A percentile compares a stretch with the other conserved stretches of the same genome.
These are phyloP conservation scores for Ascosphaera acerosa DNA, from an alignment of 2,329 filamentous ascomycete species.

Conservation along the genomic window DNA sequence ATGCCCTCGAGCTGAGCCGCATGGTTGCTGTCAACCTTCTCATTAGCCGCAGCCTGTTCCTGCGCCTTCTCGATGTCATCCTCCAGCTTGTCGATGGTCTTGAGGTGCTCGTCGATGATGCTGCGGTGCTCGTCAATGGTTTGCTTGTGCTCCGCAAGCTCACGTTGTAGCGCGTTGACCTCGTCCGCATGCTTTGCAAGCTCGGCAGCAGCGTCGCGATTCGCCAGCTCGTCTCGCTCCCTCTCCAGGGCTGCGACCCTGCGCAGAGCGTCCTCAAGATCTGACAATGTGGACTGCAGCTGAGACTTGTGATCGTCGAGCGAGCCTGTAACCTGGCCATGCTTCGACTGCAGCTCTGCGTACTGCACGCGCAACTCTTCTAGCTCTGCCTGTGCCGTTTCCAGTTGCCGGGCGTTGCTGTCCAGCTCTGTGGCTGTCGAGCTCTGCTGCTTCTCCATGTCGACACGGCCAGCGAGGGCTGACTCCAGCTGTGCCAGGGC, in stretches of 20 bases:
- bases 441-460: conserved; percentile 11
- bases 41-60: conserved; percentile 40
- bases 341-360: conserved; percentile 25
- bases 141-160: conserved; percentile 60
- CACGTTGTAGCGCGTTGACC: conserved; percentile 36
- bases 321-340: conserved; percentile 41
- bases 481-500: conserved; percentile 51
- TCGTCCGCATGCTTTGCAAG: conserved; percentile 33
- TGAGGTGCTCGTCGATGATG: conserved; percentile 29
- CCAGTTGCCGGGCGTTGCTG: background rate
- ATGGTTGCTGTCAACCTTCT: conserved; percentile 31
- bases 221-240: conserved; percentile 13
- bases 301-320: conserved; percentile 48
- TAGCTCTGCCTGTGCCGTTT: background rate
- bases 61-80: conserved; percentile 40
- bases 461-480: conserved; percentile 23
- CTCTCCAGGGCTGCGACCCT: conserved; percentile 25
- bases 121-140: conserved; percentile 25
- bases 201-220: conserved; percentile 13
- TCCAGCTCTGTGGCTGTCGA: background rate
- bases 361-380: background rate
- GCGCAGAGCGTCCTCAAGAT: conserved; percentile 42
- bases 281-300: conserved; percentile 43
- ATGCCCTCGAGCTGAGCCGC: conserved; percentile 23
- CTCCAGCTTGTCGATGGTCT: conserved; percentile 50